Conservation (phyloP, 208 protist genomes). For the Histomonas meleagridis region DNA sequence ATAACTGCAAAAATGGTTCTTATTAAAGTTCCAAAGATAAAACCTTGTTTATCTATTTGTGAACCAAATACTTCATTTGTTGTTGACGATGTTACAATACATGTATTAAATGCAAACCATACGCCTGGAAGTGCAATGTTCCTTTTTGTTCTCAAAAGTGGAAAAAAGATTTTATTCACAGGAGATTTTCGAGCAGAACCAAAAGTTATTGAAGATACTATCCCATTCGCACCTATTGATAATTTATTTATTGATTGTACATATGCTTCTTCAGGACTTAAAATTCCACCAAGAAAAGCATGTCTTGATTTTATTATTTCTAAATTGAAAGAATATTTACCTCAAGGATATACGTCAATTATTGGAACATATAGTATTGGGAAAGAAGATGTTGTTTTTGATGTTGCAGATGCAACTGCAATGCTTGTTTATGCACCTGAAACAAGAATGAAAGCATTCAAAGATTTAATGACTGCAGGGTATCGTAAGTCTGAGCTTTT, state of each 20-base stretch:
- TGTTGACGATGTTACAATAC: neutral
- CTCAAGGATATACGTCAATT: no score
- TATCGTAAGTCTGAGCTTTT: neutral
- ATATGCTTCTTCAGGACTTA: neutral
- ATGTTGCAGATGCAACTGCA: neutral
- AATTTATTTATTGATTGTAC: slow-evolving; percentile 21
- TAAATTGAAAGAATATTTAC: neutral
- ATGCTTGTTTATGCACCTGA: neutral
- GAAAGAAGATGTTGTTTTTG: neutral
- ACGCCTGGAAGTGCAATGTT: slow-evolving; percentile 22
- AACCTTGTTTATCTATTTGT: neutral
- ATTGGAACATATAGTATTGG: slow-evolving; percentile 29
- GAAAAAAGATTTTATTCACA: slow-evolving; percentile 25
- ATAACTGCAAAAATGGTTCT: neutral
- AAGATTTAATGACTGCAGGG: neutral
- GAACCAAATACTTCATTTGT: neutral
- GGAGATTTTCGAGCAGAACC: neutral
- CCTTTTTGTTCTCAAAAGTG: neutral
- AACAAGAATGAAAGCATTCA: neutral
- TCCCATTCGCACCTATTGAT: neutral
- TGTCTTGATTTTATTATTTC: neutral
- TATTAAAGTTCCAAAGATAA: neutral
- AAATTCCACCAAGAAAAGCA: neutral
- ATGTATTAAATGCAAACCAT: slow-evolving; percentile 6
- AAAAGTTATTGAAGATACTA: neutral